Evolutionary conservation across 164 flowering plant genomes (phyloP).

Genomic region (Nymphaea thermarum): DNA sequence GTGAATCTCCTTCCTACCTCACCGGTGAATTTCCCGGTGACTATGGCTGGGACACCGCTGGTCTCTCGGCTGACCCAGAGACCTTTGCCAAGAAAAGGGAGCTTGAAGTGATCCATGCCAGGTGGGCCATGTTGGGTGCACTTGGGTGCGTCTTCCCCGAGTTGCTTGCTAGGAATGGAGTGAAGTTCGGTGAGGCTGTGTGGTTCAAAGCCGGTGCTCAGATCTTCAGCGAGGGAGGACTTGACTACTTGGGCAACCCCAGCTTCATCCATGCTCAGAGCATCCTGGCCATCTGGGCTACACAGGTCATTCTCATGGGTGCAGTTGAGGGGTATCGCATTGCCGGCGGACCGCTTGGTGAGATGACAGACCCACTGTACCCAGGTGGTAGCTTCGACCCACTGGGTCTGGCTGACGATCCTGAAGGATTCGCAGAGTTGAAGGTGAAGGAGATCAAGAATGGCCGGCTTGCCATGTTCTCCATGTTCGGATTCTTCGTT

Average conservation of each 20-base stretch:
- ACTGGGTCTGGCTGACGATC: slow-evolving; percentile 10
- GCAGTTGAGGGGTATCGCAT: slow-evolving; percentile 13
- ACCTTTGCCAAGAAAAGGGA: slow-evolving; percentile 14
- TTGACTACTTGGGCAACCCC: slow-evolving; percentile 14
- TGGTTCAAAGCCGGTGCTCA: slow-evolving; percentile 15
- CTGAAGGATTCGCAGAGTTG: slow-evolving; percentile 11
- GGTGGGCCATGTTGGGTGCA: slow-evolving; percentile 13
- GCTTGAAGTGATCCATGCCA: slow-evolving; percentile 13
- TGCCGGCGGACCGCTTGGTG: slow-evolving; percentile 14
- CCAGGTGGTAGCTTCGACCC: slow-evolving; percentile 14
- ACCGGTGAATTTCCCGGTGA: slow-evolving; percentile 16
- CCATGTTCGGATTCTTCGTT: slow-evolving; percentile 13
- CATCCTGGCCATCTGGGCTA: slow-evolving; percentile 14
- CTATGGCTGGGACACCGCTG: slow-evolving; percentile 14
- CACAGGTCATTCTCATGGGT: slow-evolving; percentile 11
- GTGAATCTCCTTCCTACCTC: slow-evolving; percentile 13
- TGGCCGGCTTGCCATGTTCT: slow-evolving; percentile 12
- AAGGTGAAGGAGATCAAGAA: slow-evolving; percentile 16
- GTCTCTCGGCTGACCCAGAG: slow-evolving; percentile 15
- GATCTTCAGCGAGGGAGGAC: slow-evolving; percentile 14
- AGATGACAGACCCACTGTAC: slow-evolving; percentile 11
- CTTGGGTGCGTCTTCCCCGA: slow-evolving; percentile 13
- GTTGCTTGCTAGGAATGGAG: slow-evolving; percentile 13
- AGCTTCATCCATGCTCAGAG: slow-evolving; percentile 13
- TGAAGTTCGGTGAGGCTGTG: slow-evolving; percentile 15